phyloP scores from a whole-genome alignment of 352 stramenopile species.

The Thalassiosira mediterranea region DNA sequence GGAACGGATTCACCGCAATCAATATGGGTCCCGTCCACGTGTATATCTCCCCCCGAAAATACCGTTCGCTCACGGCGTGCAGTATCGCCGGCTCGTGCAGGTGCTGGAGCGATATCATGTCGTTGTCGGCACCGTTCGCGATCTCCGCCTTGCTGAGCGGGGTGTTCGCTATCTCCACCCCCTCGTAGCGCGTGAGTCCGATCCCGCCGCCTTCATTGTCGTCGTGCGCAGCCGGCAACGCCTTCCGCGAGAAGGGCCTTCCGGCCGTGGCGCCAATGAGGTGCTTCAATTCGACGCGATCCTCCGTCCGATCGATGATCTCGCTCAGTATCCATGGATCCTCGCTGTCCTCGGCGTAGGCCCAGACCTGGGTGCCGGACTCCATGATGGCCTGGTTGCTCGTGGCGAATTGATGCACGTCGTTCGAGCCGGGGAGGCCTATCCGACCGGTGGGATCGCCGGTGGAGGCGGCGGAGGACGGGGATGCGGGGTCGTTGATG shows the following conservation, averaged over 20 bases:
- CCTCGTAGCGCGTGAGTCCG: conserved; percentile 67
- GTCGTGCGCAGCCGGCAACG: too few relatives aligned
- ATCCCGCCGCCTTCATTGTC: not conserved
- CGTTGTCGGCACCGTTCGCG: conserved; percentile 76
- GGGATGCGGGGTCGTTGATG: too few relatives aligned
- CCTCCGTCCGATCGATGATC: conserved; percentile 59
- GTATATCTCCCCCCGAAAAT: conserved; percentile 85
- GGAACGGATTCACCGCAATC: conserved; percentile 87
- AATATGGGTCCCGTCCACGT: conserved; percentile 88
- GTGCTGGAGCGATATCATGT: conserved; percentile 93
- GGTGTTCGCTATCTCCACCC: conserved; percentile 81
- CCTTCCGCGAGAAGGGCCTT: conserved; percentile 31
- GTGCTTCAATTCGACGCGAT: conserved; percentile 54
- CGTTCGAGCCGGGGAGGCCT: too few relatives aligned
- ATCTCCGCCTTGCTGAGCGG: conserved; percentile 64
- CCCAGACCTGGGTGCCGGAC: conserved; percentile 77
- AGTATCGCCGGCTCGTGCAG: conserved; percentile 95
- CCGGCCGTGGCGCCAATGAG: conserved; percentile 26
- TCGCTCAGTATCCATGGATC: conserved; percentile 82
- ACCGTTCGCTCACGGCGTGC: conserved; percentile 82
- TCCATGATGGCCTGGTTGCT: conserved; percentile 76
- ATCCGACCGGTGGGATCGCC: too few relatives aligned
- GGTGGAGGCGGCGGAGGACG: too few relatives aligned
- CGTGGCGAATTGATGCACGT: too few relatives aligned
- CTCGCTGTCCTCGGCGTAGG: conserved; percentile 62